These are phyloP conservation scores for Paracoccidioides lutzii DNA, from an alignment of 2,329 filamentous ascomycete species.

Conservation along the genomic window DNA sequence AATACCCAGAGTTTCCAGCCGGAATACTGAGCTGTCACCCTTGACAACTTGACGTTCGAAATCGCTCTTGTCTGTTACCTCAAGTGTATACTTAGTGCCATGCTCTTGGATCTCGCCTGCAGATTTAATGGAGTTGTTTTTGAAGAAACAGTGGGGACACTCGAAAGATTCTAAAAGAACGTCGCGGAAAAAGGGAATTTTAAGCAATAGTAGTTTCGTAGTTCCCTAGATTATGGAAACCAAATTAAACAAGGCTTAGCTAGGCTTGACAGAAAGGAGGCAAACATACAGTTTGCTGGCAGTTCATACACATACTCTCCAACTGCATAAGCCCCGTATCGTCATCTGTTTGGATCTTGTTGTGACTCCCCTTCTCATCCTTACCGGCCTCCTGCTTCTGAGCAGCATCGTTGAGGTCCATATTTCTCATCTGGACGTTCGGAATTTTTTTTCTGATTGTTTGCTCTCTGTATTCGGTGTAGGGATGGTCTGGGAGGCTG, in stretches of 20 bases:
- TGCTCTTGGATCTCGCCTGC: constrained; percentile 85
- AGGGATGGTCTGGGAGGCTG: not conserved
- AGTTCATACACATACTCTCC: constrained; percentile 79
- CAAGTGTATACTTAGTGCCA: constrained; percentile 71
- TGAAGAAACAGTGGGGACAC: constrained; percentile 77
- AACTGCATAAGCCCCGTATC: constrained; percentile 33
- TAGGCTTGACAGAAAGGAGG: not conserved
- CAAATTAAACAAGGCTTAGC: not conserved
- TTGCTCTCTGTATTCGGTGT: not conserved
- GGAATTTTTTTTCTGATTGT: not conserved
- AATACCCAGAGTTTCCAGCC: constrained; percentile 80
- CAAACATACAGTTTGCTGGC: constrained; percentile 54
- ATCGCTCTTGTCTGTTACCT: constrained; percentile 58
- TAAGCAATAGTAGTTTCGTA: constrained; percentile 76
- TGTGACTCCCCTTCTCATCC: not conserved
- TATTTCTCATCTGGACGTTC: not conserved
- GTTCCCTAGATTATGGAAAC: constrained; percentile 46
- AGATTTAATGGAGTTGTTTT: constrained; percentile 87
- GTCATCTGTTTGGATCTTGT: constrained; percentile 24
- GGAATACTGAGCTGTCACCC: constrained; percentile 72
- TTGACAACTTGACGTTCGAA: constrained; percentile 83
- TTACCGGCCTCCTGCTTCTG: not conserved
- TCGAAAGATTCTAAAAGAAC: constrained; percentile 94
- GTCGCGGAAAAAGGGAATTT: constrained; percentile 94
- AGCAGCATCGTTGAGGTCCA: not conserved